phyloP scores from a whole-genome alignment of 176 grass and related monocot genomes.

The Carex myosuroides region DNA sequence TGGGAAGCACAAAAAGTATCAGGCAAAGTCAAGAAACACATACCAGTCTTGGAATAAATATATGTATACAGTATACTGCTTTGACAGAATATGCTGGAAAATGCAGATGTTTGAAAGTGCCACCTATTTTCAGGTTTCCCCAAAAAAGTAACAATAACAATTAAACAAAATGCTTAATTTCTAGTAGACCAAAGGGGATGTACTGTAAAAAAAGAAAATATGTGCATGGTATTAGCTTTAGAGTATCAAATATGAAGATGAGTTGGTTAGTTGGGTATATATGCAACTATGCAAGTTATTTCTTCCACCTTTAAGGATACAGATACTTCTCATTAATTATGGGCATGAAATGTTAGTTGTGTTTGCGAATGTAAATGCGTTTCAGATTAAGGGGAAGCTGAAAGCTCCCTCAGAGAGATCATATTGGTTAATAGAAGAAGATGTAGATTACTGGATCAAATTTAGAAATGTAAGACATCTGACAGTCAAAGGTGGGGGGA shows the following conservation, averaged over 20 bases:
- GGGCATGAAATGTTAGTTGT: slow-evolving; percentile 7
- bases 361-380: neutral
- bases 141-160: neutral
- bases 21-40: neutral
- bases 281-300: neutral
- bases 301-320: neutral
- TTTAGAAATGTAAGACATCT: slow-evolving; percentile 36
- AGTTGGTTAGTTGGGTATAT: neutral
- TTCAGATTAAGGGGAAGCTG: slow-evolving; percentile 54
- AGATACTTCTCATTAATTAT: neutral
- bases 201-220: neutral
- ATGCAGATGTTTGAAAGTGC: neutral
- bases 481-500: slow-evolving; percentile 45
- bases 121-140: neutral
- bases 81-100: neutral
- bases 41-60: neutral
- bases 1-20: no score
- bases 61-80: neutral
- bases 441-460: slow-evolving; percentile 41
- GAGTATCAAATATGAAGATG: neutral
- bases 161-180: neutral
- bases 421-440: slow-evolving; percentile 21
- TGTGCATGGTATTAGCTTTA: neutral
- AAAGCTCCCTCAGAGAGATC: slow-evolving; percentile 57
- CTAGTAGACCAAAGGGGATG: neutral